These are phyloP conservation scores for Ophiostoma piceae DNA, from an alignment of 2,329 filamentous ascomycete species.

Conservation along the genomic window DNA sequence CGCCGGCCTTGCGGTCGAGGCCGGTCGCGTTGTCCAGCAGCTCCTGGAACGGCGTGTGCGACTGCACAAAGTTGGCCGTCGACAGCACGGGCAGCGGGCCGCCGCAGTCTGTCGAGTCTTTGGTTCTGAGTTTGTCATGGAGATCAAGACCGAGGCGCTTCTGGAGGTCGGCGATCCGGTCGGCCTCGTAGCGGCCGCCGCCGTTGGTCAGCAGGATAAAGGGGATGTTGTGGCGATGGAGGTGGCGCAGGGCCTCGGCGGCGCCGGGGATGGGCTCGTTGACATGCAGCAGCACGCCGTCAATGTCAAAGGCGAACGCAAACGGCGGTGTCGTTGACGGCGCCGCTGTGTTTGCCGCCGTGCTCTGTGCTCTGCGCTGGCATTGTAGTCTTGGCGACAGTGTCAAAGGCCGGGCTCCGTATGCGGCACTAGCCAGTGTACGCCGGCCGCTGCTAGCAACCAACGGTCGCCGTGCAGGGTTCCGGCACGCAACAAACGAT, in stretches of 20 bases:
- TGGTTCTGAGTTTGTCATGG: conserved; percentile 50
- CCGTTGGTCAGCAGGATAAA: conserved; percentile 97
- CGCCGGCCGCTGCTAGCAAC: neutral
- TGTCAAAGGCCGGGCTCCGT: neutral
- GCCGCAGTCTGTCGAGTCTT: conserved; percentile 56
- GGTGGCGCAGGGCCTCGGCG: conserved; percentile 62
- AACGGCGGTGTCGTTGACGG: conserved; percentile 28
- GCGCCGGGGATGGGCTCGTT: conserved; percentile 75
- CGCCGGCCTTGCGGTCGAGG: conserved; percentile 18
- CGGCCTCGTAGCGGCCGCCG: conserved; percentile 75
- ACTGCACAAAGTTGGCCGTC: conserved; percentile 72
- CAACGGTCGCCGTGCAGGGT: neutral
- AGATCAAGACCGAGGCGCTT: conserved; percentile 72
- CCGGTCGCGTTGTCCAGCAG: conserved; percentile 39
- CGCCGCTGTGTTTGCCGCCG: neutral
- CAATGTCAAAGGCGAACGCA: conserved; percentile 56
- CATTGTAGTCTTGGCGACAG: neutral
- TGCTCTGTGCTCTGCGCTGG: conserved; percentile 12
- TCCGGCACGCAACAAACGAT: neutral
- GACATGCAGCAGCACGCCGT: conserved; percentile 88
- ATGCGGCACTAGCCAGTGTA: neutral
- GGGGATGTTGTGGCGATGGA: conserved; percentile 70
- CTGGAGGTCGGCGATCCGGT: conserved; percentile 65
- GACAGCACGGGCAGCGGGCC: conserved; percentile 55
- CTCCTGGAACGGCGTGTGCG: conserved; percentile 82